These are phyloP conservation scores for Trichomonas tenax DNA, from an alignment of 208 protist species.

Conservation along the genomic window DNA sequence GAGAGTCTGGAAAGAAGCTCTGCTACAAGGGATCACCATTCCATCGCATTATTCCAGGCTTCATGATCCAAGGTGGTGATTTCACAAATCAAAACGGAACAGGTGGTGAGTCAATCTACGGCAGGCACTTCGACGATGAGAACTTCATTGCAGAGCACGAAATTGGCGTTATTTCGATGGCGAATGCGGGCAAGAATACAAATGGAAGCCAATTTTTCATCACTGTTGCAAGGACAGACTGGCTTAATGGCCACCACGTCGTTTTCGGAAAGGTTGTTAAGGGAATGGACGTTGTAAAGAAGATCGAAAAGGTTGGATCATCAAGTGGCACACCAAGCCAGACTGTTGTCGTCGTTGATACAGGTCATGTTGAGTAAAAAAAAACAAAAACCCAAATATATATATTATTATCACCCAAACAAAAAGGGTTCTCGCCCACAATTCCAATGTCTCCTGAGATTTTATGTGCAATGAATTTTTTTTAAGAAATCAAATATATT, in stretches of 20 bases:
- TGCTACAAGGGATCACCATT: constrained; percentile 42
- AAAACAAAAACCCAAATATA: no score
- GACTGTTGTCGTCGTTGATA: neutral
- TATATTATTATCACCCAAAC: no score
- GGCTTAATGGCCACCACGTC: constrained; percentile 55
- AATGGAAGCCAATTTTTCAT: constrained; percentile 66
- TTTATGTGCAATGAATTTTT: no score
- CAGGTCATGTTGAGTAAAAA: neutral
- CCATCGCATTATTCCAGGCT: constrained; percentile 27
- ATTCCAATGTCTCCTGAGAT: no score
- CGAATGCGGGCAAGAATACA: constrained; percentile 62
- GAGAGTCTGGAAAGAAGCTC: neutral
- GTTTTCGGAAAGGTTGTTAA: constrained; percentile 56
- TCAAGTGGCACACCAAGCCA: neutral
- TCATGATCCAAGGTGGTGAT: constrained; percentile 43
- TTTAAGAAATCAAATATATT: no score
- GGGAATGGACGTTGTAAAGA: constrained; percentile 45
- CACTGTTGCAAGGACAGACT: constrained; percentile 33
- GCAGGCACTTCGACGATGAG: constrained; percentile 57
- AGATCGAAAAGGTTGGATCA: constrained; percentile 38
- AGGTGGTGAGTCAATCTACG: constrained; percentile 60
- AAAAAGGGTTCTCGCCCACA: no score
- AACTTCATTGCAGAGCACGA: constrained; percentile 62
- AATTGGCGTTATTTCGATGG: constrained; percentile 59
- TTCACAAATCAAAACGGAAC: constrained; percentile 53